Conservation (phyloP, 352 stramenopile genomes). For the Pythium monospermum region DNA sequence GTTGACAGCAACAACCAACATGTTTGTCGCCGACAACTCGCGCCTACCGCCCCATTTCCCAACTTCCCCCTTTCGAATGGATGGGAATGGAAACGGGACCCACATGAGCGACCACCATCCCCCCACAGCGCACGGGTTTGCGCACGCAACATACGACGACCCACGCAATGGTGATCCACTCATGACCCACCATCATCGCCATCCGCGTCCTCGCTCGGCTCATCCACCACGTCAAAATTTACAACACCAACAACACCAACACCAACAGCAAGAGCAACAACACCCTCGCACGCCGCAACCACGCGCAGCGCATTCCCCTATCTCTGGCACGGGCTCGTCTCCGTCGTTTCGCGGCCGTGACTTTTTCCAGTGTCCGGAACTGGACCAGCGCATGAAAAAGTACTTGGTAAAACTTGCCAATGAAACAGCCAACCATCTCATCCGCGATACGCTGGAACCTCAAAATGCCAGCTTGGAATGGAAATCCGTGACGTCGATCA, state of each 20-base stretch:
- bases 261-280: not conserved
- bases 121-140: not conserved
- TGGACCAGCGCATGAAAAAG: conserved; percentile 71
- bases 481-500: conserved; percentile 37
- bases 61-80: not conserved
- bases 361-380: conserved; percentile 51
- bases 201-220: not conserved
- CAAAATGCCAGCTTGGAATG: conserved; percentile 47
- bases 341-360: conserved; percentile 31
- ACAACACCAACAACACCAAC: not conserved
- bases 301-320: not conserved
- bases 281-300: not conserved
- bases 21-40: too few relatives aligned
- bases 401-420: conserved; percentile 75
- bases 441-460: conserved; percentile 57
- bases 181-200: not conserved
- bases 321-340: not conserved
- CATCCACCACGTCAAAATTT: not conserved
- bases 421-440: conserved; percentile 77
- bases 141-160: not conserved
- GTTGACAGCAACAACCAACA: too few relatives aligned
- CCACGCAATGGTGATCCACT: not conserved
- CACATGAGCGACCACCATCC: not conserved
- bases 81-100: not conserved
- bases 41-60: too few relatives aligned